Conservation (phyloP, 306 rosid species). For the Canavalia ensiformis region DNA sequence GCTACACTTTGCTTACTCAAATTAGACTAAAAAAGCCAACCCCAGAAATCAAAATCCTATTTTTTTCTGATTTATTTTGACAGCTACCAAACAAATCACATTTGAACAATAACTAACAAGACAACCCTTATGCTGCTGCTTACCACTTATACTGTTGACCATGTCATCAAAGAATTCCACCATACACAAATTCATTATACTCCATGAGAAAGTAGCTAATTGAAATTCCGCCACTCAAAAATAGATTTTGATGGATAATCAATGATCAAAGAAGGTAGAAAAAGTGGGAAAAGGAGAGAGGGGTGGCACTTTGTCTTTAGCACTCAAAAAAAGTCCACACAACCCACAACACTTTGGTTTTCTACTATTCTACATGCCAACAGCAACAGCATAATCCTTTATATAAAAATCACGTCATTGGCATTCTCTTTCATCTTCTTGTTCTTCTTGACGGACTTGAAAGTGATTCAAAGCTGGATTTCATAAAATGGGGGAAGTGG, state of each 20-base stretch:
- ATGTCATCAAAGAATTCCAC: constrained; percentile 43
- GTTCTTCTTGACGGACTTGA: constrained; percentile 35
- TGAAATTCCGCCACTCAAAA: constrained; percentile 31
- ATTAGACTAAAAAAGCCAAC: constrained; percentile 15
- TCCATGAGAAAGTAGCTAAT: constrained; percentile 58
- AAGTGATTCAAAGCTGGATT: constrained; percentile 39
- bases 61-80: constrained; percentile 41
- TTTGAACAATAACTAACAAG: constrained; percentile 17
- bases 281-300: constrained; percentile 26
- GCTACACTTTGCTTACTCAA: neutral
- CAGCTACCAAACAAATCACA: constrained; percentile 48
- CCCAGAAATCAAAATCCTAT: neutral
- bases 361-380: constrained; percentile 24
- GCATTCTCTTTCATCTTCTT: neutral
- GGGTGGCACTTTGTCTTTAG: constrained; percentile 45
- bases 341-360: constrained; percentile 2
- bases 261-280: constrained; percentile 38
- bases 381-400: constrained; percentile 26
- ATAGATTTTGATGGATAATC: constrained; percentile 32
- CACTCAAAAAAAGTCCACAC: constrained; percentile 26
- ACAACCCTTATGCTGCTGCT: constrained; percentile 31
- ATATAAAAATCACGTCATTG: constrained; percentile 38
- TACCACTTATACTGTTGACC: constrained; percentile 46
- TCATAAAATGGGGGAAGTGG: constrained; percentile 51
- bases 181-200: constrained; percentile 59